Conservation (phyloP, 345 rosid genomes). For the Populus alba region DNA sequence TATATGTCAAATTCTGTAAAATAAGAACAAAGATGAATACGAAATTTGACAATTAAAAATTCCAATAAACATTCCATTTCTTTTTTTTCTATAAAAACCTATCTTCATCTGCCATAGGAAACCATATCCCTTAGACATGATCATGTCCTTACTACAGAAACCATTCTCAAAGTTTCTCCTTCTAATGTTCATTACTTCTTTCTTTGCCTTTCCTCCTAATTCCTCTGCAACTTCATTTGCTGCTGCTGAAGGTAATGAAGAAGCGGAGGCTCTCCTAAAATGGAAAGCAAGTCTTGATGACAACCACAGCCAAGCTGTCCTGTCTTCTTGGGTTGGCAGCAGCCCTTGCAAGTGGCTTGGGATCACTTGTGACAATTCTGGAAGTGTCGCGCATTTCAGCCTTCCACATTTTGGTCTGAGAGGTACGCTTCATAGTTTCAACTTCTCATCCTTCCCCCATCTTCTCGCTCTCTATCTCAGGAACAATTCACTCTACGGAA, state of each 20-base stretch:
- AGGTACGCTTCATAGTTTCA: constrained; percentile 17
- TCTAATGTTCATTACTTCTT: too few relatives aligned
- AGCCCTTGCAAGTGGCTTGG: constrained; percentile 10
- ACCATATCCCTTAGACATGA: too few relatives aligned
- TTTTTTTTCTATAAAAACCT: too few relatives aligned
- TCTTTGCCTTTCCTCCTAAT: neutral
- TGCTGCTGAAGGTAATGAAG: too few relatives aligned
- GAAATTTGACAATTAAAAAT: too few relatives aligned
- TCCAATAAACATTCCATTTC: too few relatives aligned
- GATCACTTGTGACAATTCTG: neutral
- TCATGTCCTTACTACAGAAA: too few relatives aligned
- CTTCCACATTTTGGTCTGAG: neutral
- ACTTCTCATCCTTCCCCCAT: constrained; percentile 18
- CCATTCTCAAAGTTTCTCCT: too few relatives aligned
- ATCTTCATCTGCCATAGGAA: too few relatives aligned
- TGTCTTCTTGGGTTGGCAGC: constrained; percentile 1
- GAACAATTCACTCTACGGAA: constrained; percentile 16
- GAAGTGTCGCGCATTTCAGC: constrained; percentile 13
- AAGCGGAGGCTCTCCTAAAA: too few relatives aligned
- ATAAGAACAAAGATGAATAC: too few relatives aligned
- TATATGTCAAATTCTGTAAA: too few relatives aligned
- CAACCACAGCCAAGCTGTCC: neutral
- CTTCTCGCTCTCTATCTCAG: neutral
- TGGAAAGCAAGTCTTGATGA: neutral
- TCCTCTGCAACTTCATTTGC: neutral